Evolutionary conservation across 176 grass and related monocot genomes (phyloP), one percentile per base, ranked within the genome.

Genomic region (bread wheat (Triticum aestivum)): DNA sequence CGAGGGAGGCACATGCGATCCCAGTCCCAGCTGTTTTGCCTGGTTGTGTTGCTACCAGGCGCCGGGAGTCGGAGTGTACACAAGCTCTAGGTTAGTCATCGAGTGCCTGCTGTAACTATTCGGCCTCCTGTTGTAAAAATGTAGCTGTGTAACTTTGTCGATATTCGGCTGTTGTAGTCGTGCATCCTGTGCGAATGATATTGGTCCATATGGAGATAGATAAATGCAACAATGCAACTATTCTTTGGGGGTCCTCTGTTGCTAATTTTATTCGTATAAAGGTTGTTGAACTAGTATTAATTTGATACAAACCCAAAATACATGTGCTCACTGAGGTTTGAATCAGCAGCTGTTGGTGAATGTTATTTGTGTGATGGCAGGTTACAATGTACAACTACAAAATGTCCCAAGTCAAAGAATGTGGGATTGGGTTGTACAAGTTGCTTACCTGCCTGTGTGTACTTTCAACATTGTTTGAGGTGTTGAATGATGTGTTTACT

Each of bases 51-150:
- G 65, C 65, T 74, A 73, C 41, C 45, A 45, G 75, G 75, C 10
- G 14, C 8, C 12, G 8, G 84, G 23, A 61, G 38, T 33, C 24
- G n/a, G 58, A 11, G 61, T 81, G 89, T 84, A 88, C 61, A 87
- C 61, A 84, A 47, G 77, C 51, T 80, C 21, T 91, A 91, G 89
- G 80, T 24, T 87, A 88, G 85, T 49, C 85, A 29, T 74, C 13
- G 37, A 84, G 56, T 2, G 56, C n/a, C 34, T 2, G 6, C 59
- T 87, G 81, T 91, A 87, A 75, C 75, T 75, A 87, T 51, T 38
- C 75, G 89, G 85, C 76, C 81, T 88, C 69, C 11, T 80, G 89
- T 71, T 91, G 81, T 84, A 91, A 88, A 87, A 84, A 84, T 88
- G 89, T 88, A 91, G 81, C 45, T 81, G 61, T 80, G 41, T 85